Conservation (phyloP, 805 yeast species). For the Saccharomycopsis babjevae region DNA sequence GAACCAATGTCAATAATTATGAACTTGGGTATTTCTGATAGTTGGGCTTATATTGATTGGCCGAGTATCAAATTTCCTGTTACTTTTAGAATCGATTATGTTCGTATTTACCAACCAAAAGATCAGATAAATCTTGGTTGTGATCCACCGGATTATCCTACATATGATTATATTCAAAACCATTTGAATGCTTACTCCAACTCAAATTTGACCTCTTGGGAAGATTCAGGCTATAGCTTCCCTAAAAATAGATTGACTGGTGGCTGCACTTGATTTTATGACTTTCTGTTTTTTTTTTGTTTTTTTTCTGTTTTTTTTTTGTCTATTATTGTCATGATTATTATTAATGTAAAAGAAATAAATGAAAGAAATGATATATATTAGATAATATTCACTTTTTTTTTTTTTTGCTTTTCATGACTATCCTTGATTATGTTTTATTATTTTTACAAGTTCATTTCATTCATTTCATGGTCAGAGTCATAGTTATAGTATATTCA, state of each 20-base stretch:
- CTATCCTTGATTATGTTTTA: too few relatives aligned
- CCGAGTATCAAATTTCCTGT: conserved; percentile 68
- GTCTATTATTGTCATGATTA: background rate
- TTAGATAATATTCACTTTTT: too few relatives aligned
- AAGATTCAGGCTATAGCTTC: conserved; percentile 54
- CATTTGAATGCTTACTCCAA: conserved; percentile 65
- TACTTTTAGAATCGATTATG: conserved; percentile 69
- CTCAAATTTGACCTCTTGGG: conserved; percentile 67
- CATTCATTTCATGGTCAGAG: too few relatives aligned
- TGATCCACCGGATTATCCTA: conserved; percentile 81
- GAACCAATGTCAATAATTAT: conserved; percentile 90
- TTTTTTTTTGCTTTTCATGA: too few relatives aligned
- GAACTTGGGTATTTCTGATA: conserved; percentile 83
- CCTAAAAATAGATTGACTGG: conserved; percentile 58
- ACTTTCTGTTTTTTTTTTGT: conserved; percentile 20
- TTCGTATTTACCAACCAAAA: conserved; percentile 83
- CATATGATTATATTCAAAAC: conserved; percentile 64
- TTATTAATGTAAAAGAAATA: background rate
- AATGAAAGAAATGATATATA: background rate
- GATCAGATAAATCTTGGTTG: conserved; percentile 56
- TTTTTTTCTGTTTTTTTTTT: conserved; percentile 2
- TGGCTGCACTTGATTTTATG: conserved; percentile 28
- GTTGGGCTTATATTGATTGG: conserved; percentile 95
- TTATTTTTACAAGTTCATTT: too few relatives aligned
- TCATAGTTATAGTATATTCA: too few relatives aligned